Evolutionary conservation across 352 stramenopile species (phyloP).

Genomic region (Phytophthora kernoviae): DNA sequence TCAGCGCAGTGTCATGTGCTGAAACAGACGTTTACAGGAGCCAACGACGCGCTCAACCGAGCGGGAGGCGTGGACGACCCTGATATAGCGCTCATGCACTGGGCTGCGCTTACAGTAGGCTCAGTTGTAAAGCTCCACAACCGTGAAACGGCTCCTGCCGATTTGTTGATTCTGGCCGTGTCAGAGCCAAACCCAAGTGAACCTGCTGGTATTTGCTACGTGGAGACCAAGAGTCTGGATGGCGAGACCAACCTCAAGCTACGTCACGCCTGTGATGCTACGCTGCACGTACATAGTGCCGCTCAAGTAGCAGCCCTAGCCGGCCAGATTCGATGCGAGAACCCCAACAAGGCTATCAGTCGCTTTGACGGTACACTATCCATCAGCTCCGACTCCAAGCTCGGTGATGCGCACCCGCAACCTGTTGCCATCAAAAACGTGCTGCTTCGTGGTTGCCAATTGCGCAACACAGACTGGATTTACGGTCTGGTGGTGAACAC

Average conservation of each 20-base stretch:
- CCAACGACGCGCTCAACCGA: slow-evolving; percentile 25
- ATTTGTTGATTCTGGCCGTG: slow-evolving; percentile 85
- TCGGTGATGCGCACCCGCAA: slow-evolving; percentile 39
- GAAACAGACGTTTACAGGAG: slow-evolving; percentile 50
- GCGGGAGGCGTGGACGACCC: slow-evolving; percentile 40
- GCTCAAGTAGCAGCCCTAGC: slow-evolving; percentile 43
- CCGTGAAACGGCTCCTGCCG: slow-evolving; percentile 79
- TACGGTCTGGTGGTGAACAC: slow-evolving; percentile 91
- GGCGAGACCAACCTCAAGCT: slow-evolving; percentile 93
- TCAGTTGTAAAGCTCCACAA: slow-evolving; percentile 83
- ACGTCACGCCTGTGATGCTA: slow-evolving; percentile 68
- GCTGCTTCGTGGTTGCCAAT: slow-evolving; percentile 81
- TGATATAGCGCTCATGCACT: slow-evolving; percentile 62
- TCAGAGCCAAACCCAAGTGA: slow-evolving; percentile 66
- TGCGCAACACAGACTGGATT: slow-evolving; percentile 91
- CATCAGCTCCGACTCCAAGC: slow-evolving; percentile 29
- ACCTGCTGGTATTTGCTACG: slow-evolving; percentile 81
- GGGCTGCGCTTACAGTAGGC: slow-evolving; percentile 80
- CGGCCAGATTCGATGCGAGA: slow-evolving; percentile 68
- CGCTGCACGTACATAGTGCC: slow-evolving; percentile 44
- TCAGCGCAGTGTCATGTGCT: slow-evolving; percentile 68
- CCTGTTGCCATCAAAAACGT: slow-evolving; percentile 88
- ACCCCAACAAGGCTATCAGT: slow-evolving; percentile 82
- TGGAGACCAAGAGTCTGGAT: slow-evolving; percentile 90
- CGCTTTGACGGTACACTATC: slow-evolving; percentile 77